Conservation (phyloP, 495 filamentous ascomycete species). For the Neurospora discreta region DNA sequence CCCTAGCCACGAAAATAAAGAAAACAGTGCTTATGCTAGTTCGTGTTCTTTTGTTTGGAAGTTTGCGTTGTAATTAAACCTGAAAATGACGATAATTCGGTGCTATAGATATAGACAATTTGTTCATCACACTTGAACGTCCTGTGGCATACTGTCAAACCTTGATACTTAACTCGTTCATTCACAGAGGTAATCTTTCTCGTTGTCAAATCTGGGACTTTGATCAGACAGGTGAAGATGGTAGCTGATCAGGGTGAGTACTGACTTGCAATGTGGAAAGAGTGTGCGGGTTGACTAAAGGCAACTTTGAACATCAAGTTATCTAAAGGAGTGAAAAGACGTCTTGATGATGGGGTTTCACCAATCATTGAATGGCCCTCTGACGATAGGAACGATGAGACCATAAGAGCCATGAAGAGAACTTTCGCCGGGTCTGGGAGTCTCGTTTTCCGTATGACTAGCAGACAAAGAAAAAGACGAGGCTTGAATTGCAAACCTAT, state of each 20-base stretch:
- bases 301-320: too few relatives aligned
- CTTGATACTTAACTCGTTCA: constrained; percentile 31
- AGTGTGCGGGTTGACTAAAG: too few relatives aligned
- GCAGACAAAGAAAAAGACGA: neutral
- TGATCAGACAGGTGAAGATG: constrained; percentile 18
- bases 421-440: neutral
- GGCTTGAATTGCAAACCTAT: too few relatives aligned
- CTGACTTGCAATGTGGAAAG: too few relatives aligned
- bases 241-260: constrained; percentile 11
- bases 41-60: neutral
- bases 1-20: neutral
- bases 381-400: neutral
- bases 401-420: neutral
- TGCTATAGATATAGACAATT: too few relatives aligned
- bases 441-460: neutral
- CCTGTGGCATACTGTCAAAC: neutral
- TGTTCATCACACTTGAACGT: too few relatives aligned
- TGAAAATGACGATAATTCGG: neutral
- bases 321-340: too few relatives aligned
- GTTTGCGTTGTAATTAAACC: neutral
- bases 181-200: constrained; percentile 33
- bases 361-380: too few relatives aligned
- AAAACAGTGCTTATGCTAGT: neutral
- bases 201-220: neutral
- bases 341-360: too few relatives aligned